phyloP scores from a whole-genome alignment of 352 stramenopile genomes.

The Globisporangium nagaii region DNA sequence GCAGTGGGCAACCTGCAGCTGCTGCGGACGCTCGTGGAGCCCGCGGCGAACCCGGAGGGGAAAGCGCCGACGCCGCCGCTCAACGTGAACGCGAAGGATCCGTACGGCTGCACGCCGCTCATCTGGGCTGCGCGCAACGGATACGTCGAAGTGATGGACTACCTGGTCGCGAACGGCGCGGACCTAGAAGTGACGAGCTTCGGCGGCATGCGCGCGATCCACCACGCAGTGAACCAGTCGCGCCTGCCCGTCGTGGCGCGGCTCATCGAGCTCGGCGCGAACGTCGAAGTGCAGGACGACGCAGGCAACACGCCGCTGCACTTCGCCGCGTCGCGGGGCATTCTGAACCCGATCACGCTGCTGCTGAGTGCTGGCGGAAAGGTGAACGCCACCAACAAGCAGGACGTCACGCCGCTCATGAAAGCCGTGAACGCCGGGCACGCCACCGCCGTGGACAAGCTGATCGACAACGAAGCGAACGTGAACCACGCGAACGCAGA shows the following conservation, averaged over 20 bases:
- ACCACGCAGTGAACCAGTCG: conserved; percentile 85
- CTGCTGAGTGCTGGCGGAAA: conserved; percentile 78
- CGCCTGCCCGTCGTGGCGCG: conserved; percentile 48
- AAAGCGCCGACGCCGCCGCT: conserved; percentile 37
- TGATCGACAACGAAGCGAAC: conserved; percentile 78
- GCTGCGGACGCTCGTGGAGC: conserved; percentile 64
- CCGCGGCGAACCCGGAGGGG: conserved; percentile 25
- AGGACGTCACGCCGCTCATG: conserved; percentile 83
- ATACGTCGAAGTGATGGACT: conserved; percentile 76
- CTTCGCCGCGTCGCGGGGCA: conserved; percentile 71
- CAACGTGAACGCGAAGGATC: conserved; percentile 79
- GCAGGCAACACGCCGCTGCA: conserved; percentile 82
- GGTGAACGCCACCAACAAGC: conserved; percentile 59
- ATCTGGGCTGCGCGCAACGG: conserved; percentile 83
- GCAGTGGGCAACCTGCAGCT: conserved; percentile 69
- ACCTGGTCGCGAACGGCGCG: conserved; percentile 56
- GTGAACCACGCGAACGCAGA: conserved; percentile 57
- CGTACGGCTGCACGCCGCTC: conserved; percentile 74
- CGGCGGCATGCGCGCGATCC: conserved; percentile 70
- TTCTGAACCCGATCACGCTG: conserved; percentile 79
- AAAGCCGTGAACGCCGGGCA: conserved; percentile 83
- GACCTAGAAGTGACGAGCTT: conserved; percentile 73
- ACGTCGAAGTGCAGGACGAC: conserved; percentile 79
- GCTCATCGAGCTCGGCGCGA: conserved; percentile 72
- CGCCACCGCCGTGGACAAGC: conserved; percentile 76